Base-by-base conservation (phyloP, 2,329 filamentous ascomycete species). In the Pseudogymnoascus sp. region DNA sequence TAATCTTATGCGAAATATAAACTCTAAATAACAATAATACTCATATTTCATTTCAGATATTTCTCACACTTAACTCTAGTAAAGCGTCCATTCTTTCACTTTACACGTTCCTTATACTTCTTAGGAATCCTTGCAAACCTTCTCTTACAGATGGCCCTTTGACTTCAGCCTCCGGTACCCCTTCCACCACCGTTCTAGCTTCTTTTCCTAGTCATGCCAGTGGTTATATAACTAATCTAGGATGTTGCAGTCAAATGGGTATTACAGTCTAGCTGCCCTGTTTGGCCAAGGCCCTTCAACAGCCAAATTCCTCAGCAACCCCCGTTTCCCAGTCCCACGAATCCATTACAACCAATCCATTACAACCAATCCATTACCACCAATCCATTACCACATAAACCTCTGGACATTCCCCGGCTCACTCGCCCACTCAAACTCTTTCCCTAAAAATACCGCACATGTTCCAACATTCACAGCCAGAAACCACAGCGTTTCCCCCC, bases 401-500 rank as follows among this genome's bases (percentile, higher is more conserved):
- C 90, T 81, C 77, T 94, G 90, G 64, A 84, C 73, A 16, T 77
- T 77, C 3, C 84, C 85, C 0, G 1, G 76, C 74, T 67, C 72
- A 74, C 72, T 71, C 16, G 38, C 73, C 73, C 91, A 94, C 62
- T 80, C 74, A 66, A 90, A 94, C 0, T 85, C 85, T 69, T 80
- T 80, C 62, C 78, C 78, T 61, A 94, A 71, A 71, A 94, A 95
- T 2, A 91, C 77, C 70, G 87, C 89, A 66, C 87, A 86, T 2
- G 90, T 91, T 0, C 72, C 79, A 1, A 72, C 71, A 71, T 92
- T 91, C 61, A 94, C 80, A 2, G 74, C 69, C 31, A 87, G 64
- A 68, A 90, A 87, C 88, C 89, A 93, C 0, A 75, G 62, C 3
- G 87, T 90, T 76, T 94, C 90, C 1, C 86, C 70, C 59, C 82